Evolutionary conservation across 2,329 filamentous ascomycete species (phyloP), one percentile per base, ranked within the genome.

Genomic region (Herpotrichia juniperi): DNA sequence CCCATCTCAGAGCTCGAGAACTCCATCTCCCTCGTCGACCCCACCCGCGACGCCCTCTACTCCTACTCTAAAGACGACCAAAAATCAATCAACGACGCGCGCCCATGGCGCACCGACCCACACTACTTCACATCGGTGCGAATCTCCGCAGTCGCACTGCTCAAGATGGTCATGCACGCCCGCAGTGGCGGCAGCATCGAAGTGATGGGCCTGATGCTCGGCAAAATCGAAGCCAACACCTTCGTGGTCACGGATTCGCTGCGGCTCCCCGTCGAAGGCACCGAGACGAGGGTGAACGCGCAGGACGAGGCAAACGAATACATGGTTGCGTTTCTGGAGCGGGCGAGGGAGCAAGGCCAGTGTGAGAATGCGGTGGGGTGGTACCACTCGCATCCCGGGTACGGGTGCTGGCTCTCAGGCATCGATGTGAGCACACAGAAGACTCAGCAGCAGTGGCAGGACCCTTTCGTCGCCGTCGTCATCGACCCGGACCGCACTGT

Each of bases 91-190:
- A 82, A 81, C 56, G 76, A 82, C 10, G 79, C 82, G 19, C 83
- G 83, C 48, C 92, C 93, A 55, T 97, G 94, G 94, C 79, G 78
- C 44, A 80, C 79, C 42, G 87, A 97, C 69, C 87, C 89, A 0
- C 83, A 91, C 74, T 87, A 97, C 80, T 99, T 97, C 84, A 96
- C 93, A 73, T 84, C 89, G 48, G 91, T 97, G 42, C 91, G 93
- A 66, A 93, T 99, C 76, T 96, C 91, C 46, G 92, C 94, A 52
- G 88, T 96, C 11, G 94, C 94, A 4, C 84, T 99, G 53, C 85
- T 97, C 63, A 99, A 99, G 79, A 99, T 99, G 94, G 91, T 96
- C 59, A 97, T 97, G 90, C 94, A 99, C 74, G 94, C 94, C 9
- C 90, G 94, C n/a, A 93, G 91, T 0, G 94, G 94, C 59, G 93